Evolutionary conservation across 2,329 filamentous ascomycete species (phyloP).

Genomic region (Curvularia sp.): DNA sequence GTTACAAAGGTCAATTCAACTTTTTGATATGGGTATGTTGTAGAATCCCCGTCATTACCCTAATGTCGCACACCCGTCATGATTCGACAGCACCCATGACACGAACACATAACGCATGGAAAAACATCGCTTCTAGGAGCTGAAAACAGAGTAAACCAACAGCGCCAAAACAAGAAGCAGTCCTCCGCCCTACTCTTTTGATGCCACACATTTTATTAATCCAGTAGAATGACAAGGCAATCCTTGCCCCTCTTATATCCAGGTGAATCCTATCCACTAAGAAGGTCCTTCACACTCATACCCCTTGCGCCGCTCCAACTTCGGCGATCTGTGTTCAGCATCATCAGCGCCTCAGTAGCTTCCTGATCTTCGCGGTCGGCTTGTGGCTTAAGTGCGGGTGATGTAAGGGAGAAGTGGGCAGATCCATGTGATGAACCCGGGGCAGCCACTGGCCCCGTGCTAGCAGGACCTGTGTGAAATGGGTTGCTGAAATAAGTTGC

Average conservation of each 20-base stretch:
- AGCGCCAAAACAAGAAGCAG: conserved; percentile 15
- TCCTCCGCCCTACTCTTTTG: conserved; percentile 10
- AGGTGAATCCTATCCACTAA: conserved; percentile 44
- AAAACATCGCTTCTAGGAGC: conserved; percentile 2
- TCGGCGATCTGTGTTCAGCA: conserved; percentile 82
- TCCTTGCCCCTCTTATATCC: not conserved
- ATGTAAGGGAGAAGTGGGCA: conserved; percentile 44
- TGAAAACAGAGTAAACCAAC: not conserved
- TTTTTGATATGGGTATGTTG: not conserved
- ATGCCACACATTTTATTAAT: conserved; percentile 6
- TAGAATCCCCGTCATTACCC: not conserved
- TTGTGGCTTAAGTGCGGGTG: conserved; percentile 48
- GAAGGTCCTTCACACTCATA: conserved; percentile 58
- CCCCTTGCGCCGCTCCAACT: conserved; percentile 51
- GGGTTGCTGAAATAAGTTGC: conserved; percentile 43
- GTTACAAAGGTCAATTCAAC: not conserved
- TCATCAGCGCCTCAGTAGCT: conserved; percentile 83
- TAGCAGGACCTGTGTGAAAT: conserved; percentile 38
- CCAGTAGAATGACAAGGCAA: conserved; percentile 3
- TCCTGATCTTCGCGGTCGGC: conserved; percentile 65
- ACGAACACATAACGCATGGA: conserved; percentile 2
- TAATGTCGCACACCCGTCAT: not conserved
- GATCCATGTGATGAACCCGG: conserved; percentile 37
- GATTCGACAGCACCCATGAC: not conserved
- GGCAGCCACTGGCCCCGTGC: conserved; percentile 28